These are phyloP conservation scores for Pythium folliculosum DNA, from an alignment of 352 stramenopile species.

Conservation along the genomic window DNA sequence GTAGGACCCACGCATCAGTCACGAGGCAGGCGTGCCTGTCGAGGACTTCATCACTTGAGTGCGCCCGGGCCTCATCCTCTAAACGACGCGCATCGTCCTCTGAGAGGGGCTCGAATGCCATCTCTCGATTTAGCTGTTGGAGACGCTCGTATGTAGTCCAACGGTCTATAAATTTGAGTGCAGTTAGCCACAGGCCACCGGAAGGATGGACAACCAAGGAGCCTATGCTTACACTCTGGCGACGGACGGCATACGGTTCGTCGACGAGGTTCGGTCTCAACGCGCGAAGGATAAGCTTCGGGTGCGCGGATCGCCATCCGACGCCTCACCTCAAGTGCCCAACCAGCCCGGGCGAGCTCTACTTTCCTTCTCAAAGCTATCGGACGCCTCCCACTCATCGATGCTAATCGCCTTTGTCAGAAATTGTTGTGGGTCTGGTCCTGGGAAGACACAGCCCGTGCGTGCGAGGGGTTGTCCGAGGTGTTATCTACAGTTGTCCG, in stretches of 20 bases:
- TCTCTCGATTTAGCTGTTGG: not conserved
- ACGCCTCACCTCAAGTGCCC: not conserved
- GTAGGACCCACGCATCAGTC: constrained; percentile 15
- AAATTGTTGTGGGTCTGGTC: too few relatives aligned
- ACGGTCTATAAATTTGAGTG: not conserved
- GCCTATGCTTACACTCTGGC: too few relatives aligned
- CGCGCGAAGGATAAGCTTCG: not conserved
- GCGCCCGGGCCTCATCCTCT: not conserved
- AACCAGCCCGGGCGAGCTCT: constrained; percentile 1
- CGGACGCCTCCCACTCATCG: constrained; percentile 2
- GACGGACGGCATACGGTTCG: not conserved
- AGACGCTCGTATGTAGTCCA: not conserved
- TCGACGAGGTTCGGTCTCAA: not conserved
- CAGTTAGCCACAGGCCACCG: too few relatives aligned
- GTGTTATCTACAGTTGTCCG: too few relatives aligned
- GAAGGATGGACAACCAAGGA: too few relatives aligned
- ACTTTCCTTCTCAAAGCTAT: not conserved
- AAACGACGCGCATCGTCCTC: not conserved
- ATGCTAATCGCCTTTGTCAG: not conserved
- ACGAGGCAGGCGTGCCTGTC: constrained; percentile 16
- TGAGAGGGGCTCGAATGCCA: constrained; percentile 9
- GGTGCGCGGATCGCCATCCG: not conserved
- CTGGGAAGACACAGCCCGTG: not conserved
- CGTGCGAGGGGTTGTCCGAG: not conserved
- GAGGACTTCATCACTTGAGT: not conserved